These are phyloP conservation scores for Saksenaea oblongispora DNA, from an alignment of 371 early-diverging fungal genomes.

Conservation along the genomic window DNA sequence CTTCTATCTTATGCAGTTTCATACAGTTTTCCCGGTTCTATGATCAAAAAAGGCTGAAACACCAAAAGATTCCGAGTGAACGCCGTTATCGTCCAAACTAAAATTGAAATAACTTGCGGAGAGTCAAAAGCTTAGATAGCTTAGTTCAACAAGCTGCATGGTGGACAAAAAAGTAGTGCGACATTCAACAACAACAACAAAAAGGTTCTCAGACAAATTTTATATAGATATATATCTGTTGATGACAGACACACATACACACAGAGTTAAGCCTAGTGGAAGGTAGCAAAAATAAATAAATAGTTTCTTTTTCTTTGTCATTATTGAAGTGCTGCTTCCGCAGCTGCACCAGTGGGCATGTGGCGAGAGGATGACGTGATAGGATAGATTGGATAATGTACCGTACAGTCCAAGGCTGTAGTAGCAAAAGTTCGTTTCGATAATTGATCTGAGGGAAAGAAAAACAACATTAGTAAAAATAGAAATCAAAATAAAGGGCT, in stretches of 20 bases:
- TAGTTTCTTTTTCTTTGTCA: neutral
- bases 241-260: neutral
- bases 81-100: too few relatives aligned
- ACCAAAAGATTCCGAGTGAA: too few relatives aligned
- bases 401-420: slow-evolving; percentile 13
- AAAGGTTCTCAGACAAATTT: too few relatives aligned
- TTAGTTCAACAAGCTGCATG: too few relatives aligned
- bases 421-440: slow-evolving; percentile 27
- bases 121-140: too few relatives aligned
- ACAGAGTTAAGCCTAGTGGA: too few relatives aligned
- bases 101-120: too few relatives aligned
- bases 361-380: slow-evolving; percentile 22
- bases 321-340: slow-evolving; percentile 1
- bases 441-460: slow-evolving; percentile 37
- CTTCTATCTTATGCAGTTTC: too few relatives aligned
- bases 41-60: too few relatives aligned
- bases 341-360: slow-evolving; percentile 4
- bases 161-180: too few relatives aligned
- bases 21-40: too few relatives aligned
- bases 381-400: slow-evolving; percentile 26
- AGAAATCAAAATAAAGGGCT: slow-evolving; percentile 11
- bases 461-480: slow-evolving; percentile 6
- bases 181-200: too few relatives aligned
- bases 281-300: slow-evolving; percentile 3
- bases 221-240: neutral